Percentiles rank a stretch among this genome's conserved stretches.
Conservation (phyloP, 768 basidiomycete species). For the Pleurotus citrinopileatus region DNA sequence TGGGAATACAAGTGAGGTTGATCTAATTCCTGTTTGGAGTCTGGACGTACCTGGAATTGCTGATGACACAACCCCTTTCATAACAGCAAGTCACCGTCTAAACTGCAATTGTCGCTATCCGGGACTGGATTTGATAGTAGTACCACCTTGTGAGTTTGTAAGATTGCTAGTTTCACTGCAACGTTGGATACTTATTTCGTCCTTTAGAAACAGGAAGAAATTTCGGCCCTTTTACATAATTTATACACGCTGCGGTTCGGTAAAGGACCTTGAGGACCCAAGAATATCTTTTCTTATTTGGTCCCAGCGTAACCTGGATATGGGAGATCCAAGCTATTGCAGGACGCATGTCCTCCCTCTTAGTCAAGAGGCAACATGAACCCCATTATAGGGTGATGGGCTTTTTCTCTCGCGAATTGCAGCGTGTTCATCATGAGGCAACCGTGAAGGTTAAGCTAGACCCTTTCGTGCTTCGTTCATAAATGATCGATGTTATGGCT, state of each 20-base stretch:
- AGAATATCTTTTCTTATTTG: conserved; percentile 3
- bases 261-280: not conserved
- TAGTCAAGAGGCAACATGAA: conserved; percentile 8
- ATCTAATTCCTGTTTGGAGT: not conserved
- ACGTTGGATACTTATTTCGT: not conserved
- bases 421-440: conserved; percentile 10
- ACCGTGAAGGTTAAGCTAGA: conserved; percentile 4
- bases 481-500: conserved; percentile 5
- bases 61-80: not conserved
- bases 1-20: not conserved
- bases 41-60: not conserved
- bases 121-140: not conserved
- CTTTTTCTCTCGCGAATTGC: conserved; percentile 6
- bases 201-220: not conserved
- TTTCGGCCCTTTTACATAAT: conserved; percentile 5
- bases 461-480: conserved; percentile 10
- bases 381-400: conserved; percentile 8
- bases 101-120: not conserved
- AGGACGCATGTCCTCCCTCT: not conserved
- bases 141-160: not conserved
- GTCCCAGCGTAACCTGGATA: not conserved
- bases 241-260: conserved; percentile 8
- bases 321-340: not conserved
- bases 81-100: not conserved
- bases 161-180: not conserved